Evolutionary conservation across 2,329 filamentous ascomycete genomes (phyloP).

Genomic region (Aspergillus piperis): DNA sequence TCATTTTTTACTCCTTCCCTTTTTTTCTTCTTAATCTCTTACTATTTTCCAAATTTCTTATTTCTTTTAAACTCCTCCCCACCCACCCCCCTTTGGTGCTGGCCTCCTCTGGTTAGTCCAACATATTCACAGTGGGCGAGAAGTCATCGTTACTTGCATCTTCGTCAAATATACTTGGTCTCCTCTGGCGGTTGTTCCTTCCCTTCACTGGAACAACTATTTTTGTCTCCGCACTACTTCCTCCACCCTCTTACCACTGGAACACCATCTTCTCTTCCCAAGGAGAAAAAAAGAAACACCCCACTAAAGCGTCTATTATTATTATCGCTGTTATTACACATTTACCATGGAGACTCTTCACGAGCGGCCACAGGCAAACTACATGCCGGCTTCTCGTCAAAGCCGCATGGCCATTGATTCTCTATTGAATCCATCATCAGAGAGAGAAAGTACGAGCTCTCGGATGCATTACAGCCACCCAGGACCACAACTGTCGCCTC

Average conservation of each 20-base stretch:
- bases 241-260: not conserved
- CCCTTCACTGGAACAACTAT: not conserved
- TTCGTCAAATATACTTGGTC: not conserved
- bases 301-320: not conserved
- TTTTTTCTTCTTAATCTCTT: not conserved
- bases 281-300: too few species aligned
- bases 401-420: slow-evolving; percentile 39
- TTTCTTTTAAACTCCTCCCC: not conserved
- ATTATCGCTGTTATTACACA: not conserved
- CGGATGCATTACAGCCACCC: slow-evolving; percentile 21
- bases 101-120: not conserved
- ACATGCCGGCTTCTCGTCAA: slow-evolving; percentile 29
- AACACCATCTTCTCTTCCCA: too few species aligned
- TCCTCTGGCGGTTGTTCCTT: not conserved
- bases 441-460: slow-evolving; percentile 19
- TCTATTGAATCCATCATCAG: slow-evolving; percentile 34
- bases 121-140: not conserved
- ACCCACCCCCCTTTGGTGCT: not conserved
- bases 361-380: slow-evolving; percentile 18
- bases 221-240: not conserved
- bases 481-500: slow-evolving; percentile 30
- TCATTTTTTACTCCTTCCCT: not conserved
- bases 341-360: slow-evolving; percentile 17
- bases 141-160: not conserved
- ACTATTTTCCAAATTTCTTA: not conserved